Base-by-base conservation (phyloP, 1,284 basidiomycete species). In the Ceratobasidium sp. region DNA sequence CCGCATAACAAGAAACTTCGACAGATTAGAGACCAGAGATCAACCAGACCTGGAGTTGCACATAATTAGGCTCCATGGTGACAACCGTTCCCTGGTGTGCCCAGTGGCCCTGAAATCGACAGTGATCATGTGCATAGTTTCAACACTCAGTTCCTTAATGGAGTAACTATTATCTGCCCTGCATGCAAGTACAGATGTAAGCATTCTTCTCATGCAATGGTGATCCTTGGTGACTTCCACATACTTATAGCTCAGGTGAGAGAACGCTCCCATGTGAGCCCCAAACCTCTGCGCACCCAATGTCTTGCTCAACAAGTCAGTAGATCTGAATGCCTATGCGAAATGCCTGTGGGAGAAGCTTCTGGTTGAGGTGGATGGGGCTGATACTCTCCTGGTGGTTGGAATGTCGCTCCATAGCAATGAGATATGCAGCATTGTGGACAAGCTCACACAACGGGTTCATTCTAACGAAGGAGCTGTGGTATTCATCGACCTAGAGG, bases 131-230 rank as follows among this genome's bases (percentile, higher is more conserved):
- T 27, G 5, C 4, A 3, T n/a, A 5, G 24, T 3, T 49, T 49
- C 6, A 27, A 65, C 19, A 27, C 41, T 13, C 31, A 9, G 48
- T 34, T 65, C 2, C 11, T 41, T 1, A 13, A 1, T 1, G 63
- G 63, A 5, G 29, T 49, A 34, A 63, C 61, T 6, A n/a, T 63
- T 27, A 2, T 14, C 9, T 63, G 61, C n/a, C 61, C 61, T n/a
- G n/a, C n/a, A n/a, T n/a, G n/a, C n/a, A n/a, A n/a, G n/a, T n/a
- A n/a, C n/a, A n/a, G n/a, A n/a, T n/a, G n/a, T n/a, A n/a, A n/a
- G n/a, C n/a, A n/a, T n/a, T n/a, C n/a, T n/a, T n/a, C n/a, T n/a
- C n/a, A n/a, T n/a, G n/a, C n/a, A n/a, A n/a, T n/a, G n/a, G n/a
- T n/a, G 61, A 24, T n/a, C 1, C 24, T n/a, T n/a, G n/a, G n/a